Evolutionary conservation across 176 grass and related monocot species (phyloP).

Genomic region (Hyparrhenia diplandra): DNA sequence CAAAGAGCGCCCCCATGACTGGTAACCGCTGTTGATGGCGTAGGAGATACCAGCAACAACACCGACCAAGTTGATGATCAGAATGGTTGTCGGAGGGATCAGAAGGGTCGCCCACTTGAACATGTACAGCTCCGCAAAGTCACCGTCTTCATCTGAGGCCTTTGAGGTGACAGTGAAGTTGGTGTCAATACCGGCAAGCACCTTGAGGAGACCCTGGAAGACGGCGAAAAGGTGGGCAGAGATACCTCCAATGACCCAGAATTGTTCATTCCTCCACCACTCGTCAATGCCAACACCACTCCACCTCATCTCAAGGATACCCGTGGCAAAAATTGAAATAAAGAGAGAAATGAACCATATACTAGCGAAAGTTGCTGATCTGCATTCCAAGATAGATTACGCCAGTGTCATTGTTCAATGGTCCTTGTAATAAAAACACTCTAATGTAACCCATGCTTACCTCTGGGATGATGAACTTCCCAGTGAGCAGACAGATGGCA

Average conservation of each 20-base stretch:
- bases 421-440: not conserved
- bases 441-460: constrained; percentile 30
- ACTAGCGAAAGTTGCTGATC: constrained; percentile 91
- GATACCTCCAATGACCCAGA: constrained; percentile 95
- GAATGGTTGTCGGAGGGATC: constrained; percentile 72
- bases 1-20: constrained; percentile 90
- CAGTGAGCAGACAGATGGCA: constrained; percentile 89
- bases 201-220: constrained; percentile 90
- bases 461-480: constrained; percentile 94
- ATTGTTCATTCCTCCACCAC: constrained; percentile 97
- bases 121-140: constrained; percentile 91
- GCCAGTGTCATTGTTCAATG: not conserved
- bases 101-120: constrained; percentile 96
- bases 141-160: constrained; percentile 76
- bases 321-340: constrained; percentile 86
- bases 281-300: constrained; percentile 87
- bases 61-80: constrained; percentile 90
- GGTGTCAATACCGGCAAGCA: constrained; percentile 88
- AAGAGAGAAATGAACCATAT: constrained; percentile 98
- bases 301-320: constrained; percentile 96
- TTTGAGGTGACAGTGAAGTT: constrained; percentile 96
- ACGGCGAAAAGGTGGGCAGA: constrained; percentile 87
- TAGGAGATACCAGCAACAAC: constrained; percentile 86
- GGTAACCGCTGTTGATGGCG: constrained; percentile 85
- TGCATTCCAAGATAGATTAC: constrained; percentile 41